Evolutionary conservation across 352 stramenopile species (phyloP).

Genomic region (Pythium aquatile): DNA sequence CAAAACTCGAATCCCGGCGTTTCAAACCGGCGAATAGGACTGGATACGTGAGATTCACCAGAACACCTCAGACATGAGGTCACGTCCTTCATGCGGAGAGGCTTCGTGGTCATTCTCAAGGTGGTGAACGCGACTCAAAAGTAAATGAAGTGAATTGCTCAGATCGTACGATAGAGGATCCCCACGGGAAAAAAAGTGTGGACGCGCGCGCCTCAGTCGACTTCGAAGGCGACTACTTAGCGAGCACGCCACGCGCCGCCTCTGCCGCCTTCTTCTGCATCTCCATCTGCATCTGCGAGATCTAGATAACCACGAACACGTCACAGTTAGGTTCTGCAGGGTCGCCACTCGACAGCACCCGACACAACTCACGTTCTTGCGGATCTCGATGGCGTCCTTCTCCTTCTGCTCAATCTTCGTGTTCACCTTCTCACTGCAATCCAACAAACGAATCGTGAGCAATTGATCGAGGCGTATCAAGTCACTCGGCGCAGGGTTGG

Average conservation of each 20-base stretch:
- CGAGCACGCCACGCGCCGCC: slow-evolving; percentile 60
- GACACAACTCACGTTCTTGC: slow-evolving; percentile 58
- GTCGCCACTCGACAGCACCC: too few species aligned
- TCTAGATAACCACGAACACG: slow-evolving; percentile 36
- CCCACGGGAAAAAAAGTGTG: not conserved
- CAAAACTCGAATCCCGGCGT: too few species aligned
- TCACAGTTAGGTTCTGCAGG: not conserved
- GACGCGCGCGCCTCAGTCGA: not conserved
- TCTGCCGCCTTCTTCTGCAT: slow-evolving; percentile 87
- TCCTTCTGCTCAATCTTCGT: slow-evolving; percentile 89
- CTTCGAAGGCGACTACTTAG: slow-evolving; percentile 27
- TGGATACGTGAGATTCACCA: too few species aligned
- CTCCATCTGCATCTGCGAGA: slow-evolving; percentile 87
- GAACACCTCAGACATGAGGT: too few species aligned
- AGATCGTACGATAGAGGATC: not conserved
- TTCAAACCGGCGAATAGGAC: too few species aligned
- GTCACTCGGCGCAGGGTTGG: not conserved
- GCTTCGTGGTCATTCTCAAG: too few species aligned
- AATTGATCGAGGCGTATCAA: not conserved
- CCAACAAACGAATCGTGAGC: not conserved
- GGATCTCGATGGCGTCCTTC: slow-evolving; percentile 88
- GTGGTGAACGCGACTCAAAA: not conserved
- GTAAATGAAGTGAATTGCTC: not conserved
- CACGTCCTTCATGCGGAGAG: too few species aligned
- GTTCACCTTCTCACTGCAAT: slow-evolving; percentile 78